These are phyloP conservation scores for Alternaria triticimaculans DNA, from an alignment of 2,329 filamentous ascomycete genomes.

Conservation along the genomic window DNA sequence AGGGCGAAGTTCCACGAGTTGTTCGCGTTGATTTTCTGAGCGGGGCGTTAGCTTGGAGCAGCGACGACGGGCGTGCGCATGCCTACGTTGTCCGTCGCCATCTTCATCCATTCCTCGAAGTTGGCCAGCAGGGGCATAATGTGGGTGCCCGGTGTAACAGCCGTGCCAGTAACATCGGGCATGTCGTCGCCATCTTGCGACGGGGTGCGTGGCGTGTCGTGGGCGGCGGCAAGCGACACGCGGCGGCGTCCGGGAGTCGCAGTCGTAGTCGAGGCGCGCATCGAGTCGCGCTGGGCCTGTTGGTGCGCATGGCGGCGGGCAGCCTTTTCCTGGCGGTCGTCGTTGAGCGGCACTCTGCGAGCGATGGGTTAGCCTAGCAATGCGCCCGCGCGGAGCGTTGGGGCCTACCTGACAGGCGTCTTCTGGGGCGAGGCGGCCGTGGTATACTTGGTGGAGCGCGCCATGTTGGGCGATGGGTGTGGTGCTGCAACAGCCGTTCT, in stretches of 20 bases:
- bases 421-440: conserved; percentile 59
- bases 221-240: conserved; percentile 60
- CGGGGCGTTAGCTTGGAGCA: conserved; percentile 15
- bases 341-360: conserved; percentile 87
- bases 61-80: neutral
- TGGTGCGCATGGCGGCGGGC: conserved; percentile 86
- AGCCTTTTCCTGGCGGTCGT: conserved; percentile 91
- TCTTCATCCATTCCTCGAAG: conserved; percentile 99
- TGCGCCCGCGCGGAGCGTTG: neutral
- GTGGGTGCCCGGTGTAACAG: conserved; percentile 93
- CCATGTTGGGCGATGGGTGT: conserved; percentile 52
- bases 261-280: conserved; percentile 73
- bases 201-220: conserved; percentile 59
- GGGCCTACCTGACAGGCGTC: conserved; percentile 37
- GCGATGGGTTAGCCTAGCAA: conserved; percentile 1
- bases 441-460: conserved; percentile 58
- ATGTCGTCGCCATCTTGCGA: conserved; percentile 59
- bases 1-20: conserved; percentile 99
- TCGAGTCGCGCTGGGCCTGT: conserved; percentile 89
- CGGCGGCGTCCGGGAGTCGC: conserved; percentile 74
- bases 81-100: conserved; percentile 88
- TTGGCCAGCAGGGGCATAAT: conserved; percentile 89
- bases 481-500: conserved; percentile 18
- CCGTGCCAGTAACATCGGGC: conserved; percentile 69
- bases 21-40: conserved; percentile 80